Evolutionary conservation across 2,329 filamentous ascomycete species (phyloP), one percentile per base, ranked within the genome.

Genomic region (Didymella pomorum): DNA sequence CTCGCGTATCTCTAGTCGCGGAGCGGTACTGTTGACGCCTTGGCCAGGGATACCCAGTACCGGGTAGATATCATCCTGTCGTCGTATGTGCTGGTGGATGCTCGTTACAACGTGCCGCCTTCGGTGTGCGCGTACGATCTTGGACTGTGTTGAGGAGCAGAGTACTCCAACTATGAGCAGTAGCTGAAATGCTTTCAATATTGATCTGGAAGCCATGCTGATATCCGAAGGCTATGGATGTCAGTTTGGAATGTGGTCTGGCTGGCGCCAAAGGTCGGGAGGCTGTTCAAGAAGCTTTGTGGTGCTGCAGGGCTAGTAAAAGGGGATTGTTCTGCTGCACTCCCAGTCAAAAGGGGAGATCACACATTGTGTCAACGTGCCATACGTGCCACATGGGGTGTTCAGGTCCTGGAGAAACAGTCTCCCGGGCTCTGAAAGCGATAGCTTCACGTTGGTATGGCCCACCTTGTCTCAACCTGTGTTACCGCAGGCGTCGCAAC

Each of bases 1-100:
- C 45, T 89, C 79, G 26, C 88, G 82, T 58, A 95, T 85, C 68
- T 95, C 90, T 49, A 83, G 81, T 52, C 91, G 84, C n/a, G 75
- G 71, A 35, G 77, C 69, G 18, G 74, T 57, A 6, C 72, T 74
- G 37, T 51, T 45, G 20, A 62, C 44, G 29, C 60, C 60, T 1
- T 68, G 35, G 12, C 64, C 65, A 23, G 55, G 56, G 10, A 73
- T 49, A 7, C 69, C 70, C 20, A 71, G 44, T 1, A 72, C 63
- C 10, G 66, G 62, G 42, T 67, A 67, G 37, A 64, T 20, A 21
- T 46, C 23, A 18, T 48, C 43, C 18, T 60, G 52, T 11, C 57
- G 51, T 26, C 28, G 46, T 33, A 41, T 44, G 3, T 52, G 46
- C 7, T 41, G n/a, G 6, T 52, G 46, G 9, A 56, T 33, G 23